Percentiles rank a stretch among this genome's conserved stretches.
Conservation (phyloP, 2,329 filamentous ascomycete genomes). For the Bipolaris zeicola region DNA sequence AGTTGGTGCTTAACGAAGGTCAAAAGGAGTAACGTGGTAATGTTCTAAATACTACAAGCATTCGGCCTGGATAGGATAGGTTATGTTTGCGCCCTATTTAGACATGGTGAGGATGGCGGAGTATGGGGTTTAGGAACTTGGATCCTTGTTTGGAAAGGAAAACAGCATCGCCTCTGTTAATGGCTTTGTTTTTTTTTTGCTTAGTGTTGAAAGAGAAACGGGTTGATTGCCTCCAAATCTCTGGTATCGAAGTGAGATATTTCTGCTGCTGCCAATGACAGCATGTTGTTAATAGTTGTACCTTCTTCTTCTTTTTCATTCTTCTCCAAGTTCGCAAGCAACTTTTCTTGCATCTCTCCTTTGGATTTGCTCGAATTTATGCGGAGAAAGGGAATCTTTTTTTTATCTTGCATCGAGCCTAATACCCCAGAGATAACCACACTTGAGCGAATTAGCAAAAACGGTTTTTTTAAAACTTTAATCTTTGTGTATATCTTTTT, state of each 20-base stretch:
- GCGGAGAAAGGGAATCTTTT: no score
- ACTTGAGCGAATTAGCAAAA: no score
- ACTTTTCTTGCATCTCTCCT: no score
- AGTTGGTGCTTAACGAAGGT: constrained; percentile 90
- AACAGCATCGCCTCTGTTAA: neutral
- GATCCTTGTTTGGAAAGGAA: neutral
- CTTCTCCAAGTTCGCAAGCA: neutral
- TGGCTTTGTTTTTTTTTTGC: neutral
- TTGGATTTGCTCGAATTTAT: no score
- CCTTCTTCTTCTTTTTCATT: neutral
- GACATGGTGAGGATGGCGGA: no score
- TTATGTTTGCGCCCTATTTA: no score
- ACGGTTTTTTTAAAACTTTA: no score
- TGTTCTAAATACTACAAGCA: neutral
- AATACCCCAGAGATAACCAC: no score
- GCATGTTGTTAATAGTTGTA: neutral
- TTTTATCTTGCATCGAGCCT: no score
- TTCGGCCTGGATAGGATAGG: no score
- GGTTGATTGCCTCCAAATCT: neutral
- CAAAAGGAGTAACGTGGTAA: constrained; percentile 59
- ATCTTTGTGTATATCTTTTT: no score
- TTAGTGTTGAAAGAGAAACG: neutral
- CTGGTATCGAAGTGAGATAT: neutral
- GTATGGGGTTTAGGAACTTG: neutral
- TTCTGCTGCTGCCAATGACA: neutral